A percentile compares a stretch with the other conserved stretches of the same genome.
phyloP scores from a whole-genome alignment of 2,329 filamentous ascomycete species.

The Paraconiothyrium brasiliense region DNA sequence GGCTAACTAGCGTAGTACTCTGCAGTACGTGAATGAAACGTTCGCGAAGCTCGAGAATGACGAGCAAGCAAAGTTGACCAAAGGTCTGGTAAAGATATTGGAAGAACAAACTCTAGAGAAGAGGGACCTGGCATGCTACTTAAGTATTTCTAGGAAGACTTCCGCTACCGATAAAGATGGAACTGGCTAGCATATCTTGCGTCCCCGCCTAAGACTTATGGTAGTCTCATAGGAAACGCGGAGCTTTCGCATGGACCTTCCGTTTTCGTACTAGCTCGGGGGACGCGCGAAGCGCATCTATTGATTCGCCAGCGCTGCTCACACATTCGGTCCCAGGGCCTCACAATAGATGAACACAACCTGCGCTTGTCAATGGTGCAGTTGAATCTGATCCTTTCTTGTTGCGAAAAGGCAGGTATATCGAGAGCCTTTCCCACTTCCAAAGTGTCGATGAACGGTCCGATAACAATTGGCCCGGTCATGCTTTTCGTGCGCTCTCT shows the following conservation, averaged over 20 bases:
- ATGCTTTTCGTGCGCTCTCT: background rate
- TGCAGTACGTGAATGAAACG: background rate
- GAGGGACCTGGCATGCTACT: background rate
- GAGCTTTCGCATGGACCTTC: constrained; percentile 8
- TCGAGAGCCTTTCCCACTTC: background rate
- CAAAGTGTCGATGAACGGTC: background rate
- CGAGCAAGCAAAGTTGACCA: background rate
- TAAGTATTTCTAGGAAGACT: background rate
- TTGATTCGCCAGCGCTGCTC: background rate
- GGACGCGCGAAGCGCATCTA: background rate
- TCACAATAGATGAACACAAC: background rate
- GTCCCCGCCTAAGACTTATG: background rate
- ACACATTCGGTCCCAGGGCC: background rate
- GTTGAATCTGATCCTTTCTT: background rate
- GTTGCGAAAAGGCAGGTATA: background rate
- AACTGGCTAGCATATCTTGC: background rate
- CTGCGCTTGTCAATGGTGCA: background rate
- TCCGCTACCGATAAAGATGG: background rate
- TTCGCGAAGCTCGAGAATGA: background rate
- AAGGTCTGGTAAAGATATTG: background rate
- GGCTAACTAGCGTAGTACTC: background rate
- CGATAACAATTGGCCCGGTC: background rate
- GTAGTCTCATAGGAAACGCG: no score
- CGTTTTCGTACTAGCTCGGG: background rate
- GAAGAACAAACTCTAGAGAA: background rate